These are phyloP conservation scores for Tetratostichococcus sp. DNA, from an alignment of 139 green algal genomes.

Conservation along the genomic window DNA sequence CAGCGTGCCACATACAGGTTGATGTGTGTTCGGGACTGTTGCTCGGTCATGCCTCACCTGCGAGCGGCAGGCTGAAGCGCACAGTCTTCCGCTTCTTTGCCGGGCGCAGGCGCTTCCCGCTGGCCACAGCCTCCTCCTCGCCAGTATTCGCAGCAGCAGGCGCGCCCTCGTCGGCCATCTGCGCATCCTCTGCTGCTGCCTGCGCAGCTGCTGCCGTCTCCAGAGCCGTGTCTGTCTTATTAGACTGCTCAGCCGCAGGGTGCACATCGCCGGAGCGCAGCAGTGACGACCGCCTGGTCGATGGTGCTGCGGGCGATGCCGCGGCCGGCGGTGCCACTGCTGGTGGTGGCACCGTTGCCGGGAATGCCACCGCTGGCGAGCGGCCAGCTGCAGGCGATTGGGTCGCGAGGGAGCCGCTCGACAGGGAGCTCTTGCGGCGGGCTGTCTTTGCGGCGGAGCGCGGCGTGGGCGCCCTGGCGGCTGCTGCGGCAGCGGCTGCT, in stretches of 20 bases:
- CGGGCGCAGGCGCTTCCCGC: neutral
- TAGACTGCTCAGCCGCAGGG: conserved; percentile 1
- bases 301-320: too few species aligned
- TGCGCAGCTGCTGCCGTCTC: neutral
- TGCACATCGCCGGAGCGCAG: too few species aligned
- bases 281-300: neutral
- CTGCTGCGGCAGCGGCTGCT: too few species aligned
- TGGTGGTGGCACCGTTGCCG: too few species aligned
- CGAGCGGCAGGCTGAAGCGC: conserved; percentile 19
- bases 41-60: too few species aligned
- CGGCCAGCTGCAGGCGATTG: neutral
- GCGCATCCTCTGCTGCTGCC: neutral
- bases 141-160: neutral
- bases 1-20: too few species aligned
- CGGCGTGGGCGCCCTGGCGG: neutral
- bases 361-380: neutral
- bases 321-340: too few species aligned
- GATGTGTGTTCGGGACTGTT: too few species aligned
- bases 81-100: conserved; percentile 32
- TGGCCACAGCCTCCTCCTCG: neutral
- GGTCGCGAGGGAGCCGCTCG: neutral
- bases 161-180: neutral
- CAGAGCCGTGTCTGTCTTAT: too few species aligned
- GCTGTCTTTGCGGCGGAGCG: neutral
- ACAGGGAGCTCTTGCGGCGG: neutral